Conservation (phyloP, 495 filamentous ascomycete species). For the Penicillium atrosanguineum region DNA sequence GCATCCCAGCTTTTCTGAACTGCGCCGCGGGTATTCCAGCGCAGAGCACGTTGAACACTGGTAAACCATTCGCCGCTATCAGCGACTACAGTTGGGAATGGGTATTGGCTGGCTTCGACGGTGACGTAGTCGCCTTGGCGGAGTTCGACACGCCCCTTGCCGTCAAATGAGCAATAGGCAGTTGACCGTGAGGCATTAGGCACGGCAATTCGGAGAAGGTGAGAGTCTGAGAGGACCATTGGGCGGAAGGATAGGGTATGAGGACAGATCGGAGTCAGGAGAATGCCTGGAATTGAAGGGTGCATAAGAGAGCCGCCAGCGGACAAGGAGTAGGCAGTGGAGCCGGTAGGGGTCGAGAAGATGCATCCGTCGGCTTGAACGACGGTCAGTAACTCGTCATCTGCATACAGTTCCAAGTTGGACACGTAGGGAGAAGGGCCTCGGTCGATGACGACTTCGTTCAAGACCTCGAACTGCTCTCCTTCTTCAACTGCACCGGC, state of each 20-base stretch:
- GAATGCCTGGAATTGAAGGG: conserved; percentile 94
- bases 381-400: conserved; percentile 88
- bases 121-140: conserved; percentile 90
- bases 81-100: conserved; percentile 88
- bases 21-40: conserved; percentile 89
- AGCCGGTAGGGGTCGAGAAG: conserved; percentile 92
- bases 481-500: conserved; percentile 60
- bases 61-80: conserved; percentile 87
- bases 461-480: conserved; percentile 92
- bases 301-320: conserved; percentile 95
- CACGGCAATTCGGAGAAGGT: conserved; percentile 83
- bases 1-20: conserved; percentile 78
- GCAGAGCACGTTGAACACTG: conserved; percentile 80
- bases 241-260: conserved; percentile 96
- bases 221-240: conserved; percentile 96
- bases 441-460: conserved; percentile 96
- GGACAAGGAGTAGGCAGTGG: conserved; percentile 93
- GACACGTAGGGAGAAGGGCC: conserved; percentile 95
- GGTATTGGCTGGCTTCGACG: conserved; percentile 89
- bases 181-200: conserved; percentile 82
- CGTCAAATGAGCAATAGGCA: conserved; percentile 94
- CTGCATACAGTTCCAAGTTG: conserved; percentile 91
- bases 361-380: conserved; percentile 97
- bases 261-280: conserved; percentile 95
- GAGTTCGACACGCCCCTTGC: conserved; percentile 90